Base-by-base conservation (phyloP, 2,329 filamentous ascomycete species). In the Penicillium griseofulvum region DNA sequence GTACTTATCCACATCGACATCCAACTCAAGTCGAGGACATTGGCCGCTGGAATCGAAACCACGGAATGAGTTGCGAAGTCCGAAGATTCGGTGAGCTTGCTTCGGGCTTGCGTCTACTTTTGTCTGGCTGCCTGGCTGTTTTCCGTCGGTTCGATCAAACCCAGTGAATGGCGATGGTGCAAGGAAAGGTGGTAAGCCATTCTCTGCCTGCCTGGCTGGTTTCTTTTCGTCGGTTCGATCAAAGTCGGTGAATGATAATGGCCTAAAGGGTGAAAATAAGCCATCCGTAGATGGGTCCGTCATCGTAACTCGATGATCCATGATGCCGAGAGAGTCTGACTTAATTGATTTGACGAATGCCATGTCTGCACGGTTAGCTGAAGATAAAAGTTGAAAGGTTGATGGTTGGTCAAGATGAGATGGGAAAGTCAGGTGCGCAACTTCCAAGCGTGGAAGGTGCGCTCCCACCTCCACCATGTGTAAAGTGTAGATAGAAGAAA, bases 261-360 rank as follows among this genome's bases (percentile, higher is more conserved):
- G 26, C 26, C 6, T 10, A 6, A 28, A 28, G 9, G 26, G 11
- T 12, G 29, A 31, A 31, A 31, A 31, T 11, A 31, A 26, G n/a
- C 24, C 37, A 26, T 55, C 48, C 39, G 29, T 41, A 12, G 36
- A 33, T 33, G 56, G 43, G 9, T 60, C 55, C 45, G 54, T 49
- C 55, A 60, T 62, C 28, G 24, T 51, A 38, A 65, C 41, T 31
- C 62, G 63, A 46, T 57, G 57, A 48, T 65, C 63, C 12, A 60
- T 22, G 19, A 37, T 44, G 10, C 63, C 63, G 29, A 65, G 22
- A 24, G 62, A 62, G 28, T 41, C 39, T 29, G 39, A 49, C 49
- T 50, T 65, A 44, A 65, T 56, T 14, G 58, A 62, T 34, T 39
- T 45, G 19, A 28, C 11, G 14, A 17, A 38, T 16, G 19, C 29